Base-by-base conservation (phyloP, 1,284 basidiomycete genomes). In the Afroboletus lepidellus region DNA sequence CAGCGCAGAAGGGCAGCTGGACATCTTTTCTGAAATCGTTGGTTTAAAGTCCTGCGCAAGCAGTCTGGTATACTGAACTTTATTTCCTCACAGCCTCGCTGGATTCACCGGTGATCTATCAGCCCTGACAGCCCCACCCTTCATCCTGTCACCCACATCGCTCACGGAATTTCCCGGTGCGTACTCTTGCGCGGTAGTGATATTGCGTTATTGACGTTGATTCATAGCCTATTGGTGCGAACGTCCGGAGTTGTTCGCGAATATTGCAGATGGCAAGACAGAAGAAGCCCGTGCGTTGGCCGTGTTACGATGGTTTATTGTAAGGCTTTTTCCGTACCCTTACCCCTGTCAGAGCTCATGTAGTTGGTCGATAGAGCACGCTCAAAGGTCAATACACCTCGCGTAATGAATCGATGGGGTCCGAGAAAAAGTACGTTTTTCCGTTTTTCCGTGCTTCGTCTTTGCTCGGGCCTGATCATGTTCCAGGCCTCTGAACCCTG, bases 311-410 rank as follows among this genome's bases (percentile, higher is more conserved):
- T 97, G 94, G 94, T 97, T 96, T 72, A 90, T 97, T 62, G 85
- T 89, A 63, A 66, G 80, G 23, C 24, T 46, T 42, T 2, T 41
- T 23, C 24, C 23, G 15, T 23, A 16, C 27, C 48, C 21, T 16
- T 51, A 13, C 34, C 18, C 43, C 34, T 37, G 8, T 44, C 9
- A 21, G 39, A 47, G 27, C 48, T 56, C 41, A 59, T 46, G 21
- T n/a, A 24, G 15, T 30, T 34, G 4, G 8, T 51, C 18, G 50
- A 27, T 57, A 88, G 85, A 85, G 86, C 61, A 98, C 94, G 0
- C 80, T 98, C 55, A 97, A 95, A 70, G 93, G 92, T 34, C 94
- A 97, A 66, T 97, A 97, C 73, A 97, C 92, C 16, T 92, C 91
- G 33, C 79, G 93, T 53, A 95, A 94, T 65, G 92, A 95, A 75